These are phyloP conservation scores for Liriodendron chinense DNA, from an alignment of 164 flowering plant genomes.

Conservation along the genomic window DNA sequence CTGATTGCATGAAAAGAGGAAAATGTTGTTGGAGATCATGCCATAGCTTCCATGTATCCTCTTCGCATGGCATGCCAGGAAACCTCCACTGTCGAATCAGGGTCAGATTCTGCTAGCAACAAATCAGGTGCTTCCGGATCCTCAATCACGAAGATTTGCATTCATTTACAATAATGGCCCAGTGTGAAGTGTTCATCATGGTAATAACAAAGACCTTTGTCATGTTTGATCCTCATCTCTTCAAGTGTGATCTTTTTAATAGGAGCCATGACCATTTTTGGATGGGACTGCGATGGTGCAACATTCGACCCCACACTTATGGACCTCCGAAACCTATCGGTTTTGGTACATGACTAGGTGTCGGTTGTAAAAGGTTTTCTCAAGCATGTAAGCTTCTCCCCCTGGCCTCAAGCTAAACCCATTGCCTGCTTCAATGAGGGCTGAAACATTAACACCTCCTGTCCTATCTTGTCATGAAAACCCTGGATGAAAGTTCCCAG, in stretches of 20 bases:
- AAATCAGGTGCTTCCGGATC: neutral
- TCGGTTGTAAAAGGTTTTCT: too few species aligned
- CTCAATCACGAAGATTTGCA: slow-evolving; percentile 1
- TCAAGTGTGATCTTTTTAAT: neutral
- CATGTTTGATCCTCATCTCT: neutral
- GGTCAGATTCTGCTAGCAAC: neutral
- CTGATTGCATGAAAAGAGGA: too few species aligned
- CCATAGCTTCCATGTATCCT: too few species aligned
- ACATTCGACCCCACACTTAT: neutral
- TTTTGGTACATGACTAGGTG: neutral
- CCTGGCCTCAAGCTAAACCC: neutral
- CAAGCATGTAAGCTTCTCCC: neutral
- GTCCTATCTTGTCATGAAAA: too few species aligned
- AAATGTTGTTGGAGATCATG: too few species aligned
- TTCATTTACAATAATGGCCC: neutral
- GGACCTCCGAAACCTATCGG: neutral
- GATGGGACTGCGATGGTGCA: neutral
- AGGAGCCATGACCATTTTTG: neutral
- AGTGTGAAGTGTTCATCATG: neutral
- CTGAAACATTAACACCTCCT: neutral
- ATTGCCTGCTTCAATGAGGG: neutral
- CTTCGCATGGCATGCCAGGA: neutral
- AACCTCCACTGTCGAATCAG: neutral
- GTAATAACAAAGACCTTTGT: neutral
- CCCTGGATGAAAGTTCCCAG: neutral